Base-by-base conservation (phyloP, 306 rosid genomes). In the Cyclanthera cordifolia region DNA sequence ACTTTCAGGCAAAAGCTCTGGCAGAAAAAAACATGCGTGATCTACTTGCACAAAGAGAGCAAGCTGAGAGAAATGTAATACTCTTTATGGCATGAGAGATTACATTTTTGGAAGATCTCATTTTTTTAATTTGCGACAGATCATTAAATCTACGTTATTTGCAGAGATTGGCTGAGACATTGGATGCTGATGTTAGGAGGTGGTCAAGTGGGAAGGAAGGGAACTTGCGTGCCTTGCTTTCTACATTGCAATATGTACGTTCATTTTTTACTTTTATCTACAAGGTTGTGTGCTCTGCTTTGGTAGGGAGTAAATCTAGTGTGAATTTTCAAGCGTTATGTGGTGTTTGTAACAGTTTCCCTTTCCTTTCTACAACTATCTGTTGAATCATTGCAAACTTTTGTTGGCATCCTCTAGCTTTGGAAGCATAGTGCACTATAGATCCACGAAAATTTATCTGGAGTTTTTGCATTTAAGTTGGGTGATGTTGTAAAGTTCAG, bases 171-270 rank as follows among this genome's bases (percentile, higher is more conserved):
- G 91, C 99, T 1, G 99, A 93, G 81, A 87, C 96, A 70, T 80
- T 93, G 72, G 99, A 88, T 82, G 90, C 96, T 64, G 99, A 93
- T 74, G 95, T 93, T 71, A 85, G 81, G 84, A 86, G 96, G 83
- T 93, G 99, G 99, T 93, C 96, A 64, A 86, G 87, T 69, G 99
- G 96, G 76, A 93, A 93, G 84, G 99, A 93, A 85, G 99, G 99
- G 51, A 93, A 93, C 77, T 74, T 93, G 87, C 99, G 99, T 21
- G 96, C 99, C 59, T 79, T 93, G 72, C 95, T 93, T 67, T 93
- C 99, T 48, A 93, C 99, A 69, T 81, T 93, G 81, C 99, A 93
- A 93, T 93, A 93, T 82, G 99, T 93, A 85, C 64, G 96, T 84
- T 72, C 80, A 23, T 54, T 39, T 45, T 53, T 51, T 50, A 72